Percentiles rank a stretch among this genome's conserved stretches.
These are phyloP conservation scores for Arctium lappa DNA, from an alignment of 129 eudicot genomes.

Conservation along the genomic window DNA sequence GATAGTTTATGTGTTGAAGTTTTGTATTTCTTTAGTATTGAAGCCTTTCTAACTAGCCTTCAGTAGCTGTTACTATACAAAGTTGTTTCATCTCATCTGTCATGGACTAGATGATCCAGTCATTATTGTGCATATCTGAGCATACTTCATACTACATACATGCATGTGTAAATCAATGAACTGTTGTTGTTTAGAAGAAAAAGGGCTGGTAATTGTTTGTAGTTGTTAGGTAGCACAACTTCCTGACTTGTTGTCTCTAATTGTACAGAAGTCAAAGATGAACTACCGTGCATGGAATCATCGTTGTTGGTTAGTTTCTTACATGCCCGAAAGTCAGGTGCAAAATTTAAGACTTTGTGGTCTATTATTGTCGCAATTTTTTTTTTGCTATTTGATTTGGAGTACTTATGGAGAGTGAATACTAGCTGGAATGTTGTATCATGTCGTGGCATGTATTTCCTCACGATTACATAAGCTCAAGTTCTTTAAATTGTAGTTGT, in stretches of 20 bases:
- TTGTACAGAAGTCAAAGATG: conserved; percentile 79
- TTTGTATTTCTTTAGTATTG: neutral
- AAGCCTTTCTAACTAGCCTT: neutral
- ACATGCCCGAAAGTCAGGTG: conserved; percentile 72
- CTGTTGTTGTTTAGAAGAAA: neutral
- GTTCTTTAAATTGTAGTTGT: neutral
- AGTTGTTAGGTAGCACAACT: neutral
- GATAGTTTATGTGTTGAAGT: conserved; percentile 1
- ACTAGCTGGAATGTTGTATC: neutral
- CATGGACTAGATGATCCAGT: too few species aligned
- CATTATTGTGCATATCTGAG: too few species aligned
- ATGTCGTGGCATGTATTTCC: neutral
- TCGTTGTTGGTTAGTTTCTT: conserved; percentile 80
- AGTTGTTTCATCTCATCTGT: neutral
- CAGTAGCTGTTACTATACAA: neutral
- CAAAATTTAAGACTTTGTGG: conserved; percentile 13
- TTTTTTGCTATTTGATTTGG: neutral
- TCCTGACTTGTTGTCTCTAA: conserved; percentile 20
- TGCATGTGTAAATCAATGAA: neutral
- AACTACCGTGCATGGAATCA: conserved; percentile 97
- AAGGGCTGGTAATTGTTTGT: conserved; percentile 1
- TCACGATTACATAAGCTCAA: neutral
- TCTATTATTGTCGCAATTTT: neutral
- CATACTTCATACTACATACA: neutral
- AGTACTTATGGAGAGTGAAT: neutral